phyloP scores from a whole-genome alignment of 2,329 filamentous ascomycete species.

The Cladobotryum protrusum region DNA sequence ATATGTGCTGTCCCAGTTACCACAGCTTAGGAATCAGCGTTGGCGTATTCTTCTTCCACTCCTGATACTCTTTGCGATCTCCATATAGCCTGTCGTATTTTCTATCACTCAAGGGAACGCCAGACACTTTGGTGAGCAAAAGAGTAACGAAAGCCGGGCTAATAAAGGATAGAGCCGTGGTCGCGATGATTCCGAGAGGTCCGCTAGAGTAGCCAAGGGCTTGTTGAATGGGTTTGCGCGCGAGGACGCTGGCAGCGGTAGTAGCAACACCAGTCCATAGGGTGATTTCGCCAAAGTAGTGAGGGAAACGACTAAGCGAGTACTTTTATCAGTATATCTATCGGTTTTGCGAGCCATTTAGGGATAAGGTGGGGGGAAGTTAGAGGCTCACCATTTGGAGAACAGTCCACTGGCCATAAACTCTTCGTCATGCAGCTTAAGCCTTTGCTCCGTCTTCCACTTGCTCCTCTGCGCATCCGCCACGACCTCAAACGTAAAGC shows the following conservation, averaged over 20 bases:
- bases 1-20: constrained; percentile 9
- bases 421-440: constrained; percentile 60
- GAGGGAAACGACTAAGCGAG: constrained; percentile 47
- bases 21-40: constrained; percentile 58
- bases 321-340: background rate
- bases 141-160: constrained; percentile 61
- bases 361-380: too few relatives aligned
- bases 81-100: constrained; percentile 64
- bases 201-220: constrained; percentile 50
- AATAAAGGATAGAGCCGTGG: constrained; percentile 41
- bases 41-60: constrained; percentile 62
- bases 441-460: constrained; percentile 56
- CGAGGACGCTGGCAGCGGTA: constrained; percentile 49
- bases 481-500: constrained; percentile 50
- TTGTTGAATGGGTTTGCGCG: constrained; percentile 45
- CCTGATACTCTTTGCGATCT: constrained; percentile 56
- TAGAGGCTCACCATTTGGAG: constrained; percentile 39
- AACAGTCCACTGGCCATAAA: constrained; percentile 61
- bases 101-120: constrained; percentile 59
- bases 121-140: constrained; percentile 56
- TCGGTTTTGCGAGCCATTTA: background rate
- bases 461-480: constrained; percentile 59
- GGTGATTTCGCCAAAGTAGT: constrained; percentile 67
- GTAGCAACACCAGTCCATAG: constrained; percentile 64
- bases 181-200: constrained; percentile 23